Conservation (phyloP, 2,329 filamentous ascomycete genomes). For the Ophiostoma pallidulum region DNA sequence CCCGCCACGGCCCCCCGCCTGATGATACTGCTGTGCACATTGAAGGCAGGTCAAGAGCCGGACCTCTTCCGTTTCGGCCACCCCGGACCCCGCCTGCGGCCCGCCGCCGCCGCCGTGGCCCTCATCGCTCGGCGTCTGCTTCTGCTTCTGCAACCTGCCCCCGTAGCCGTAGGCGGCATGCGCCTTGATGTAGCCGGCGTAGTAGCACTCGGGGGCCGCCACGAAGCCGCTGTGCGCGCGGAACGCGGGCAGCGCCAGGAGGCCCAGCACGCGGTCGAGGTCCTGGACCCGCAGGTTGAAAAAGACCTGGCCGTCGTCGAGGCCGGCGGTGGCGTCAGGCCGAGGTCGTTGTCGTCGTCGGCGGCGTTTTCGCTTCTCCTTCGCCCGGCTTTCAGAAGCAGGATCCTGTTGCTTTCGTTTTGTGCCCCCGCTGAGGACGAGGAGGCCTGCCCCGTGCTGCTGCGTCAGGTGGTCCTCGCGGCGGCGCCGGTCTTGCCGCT, state of each 20-base stretch:
- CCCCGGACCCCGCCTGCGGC: too few relatives aligned
- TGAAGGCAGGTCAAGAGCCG: neutral
- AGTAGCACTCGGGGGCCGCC: slow-evolving; percentile 10
- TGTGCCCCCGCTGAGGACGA: neutral
- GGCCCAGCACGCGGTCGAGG: slow-evolving; percentile 6
- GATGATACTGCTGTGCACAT: slow-evolving; percentile 1
- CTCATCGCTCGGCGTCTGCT: too few relatives aligned
- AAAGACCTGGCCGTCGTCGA: slow-evolving; percentile 9
- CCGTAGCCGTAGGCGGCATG: slow-evolving; percentile 4
- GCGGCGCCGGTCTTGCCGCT: neutral
- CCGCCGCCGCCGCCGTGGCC: neutral
- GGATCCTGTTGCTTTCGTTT: neutral
- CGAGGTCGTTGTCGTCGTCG: neutral
- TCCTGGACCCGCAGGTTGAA: slow-evolving; percentile 10
- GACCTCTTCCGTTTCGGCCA: neutral
- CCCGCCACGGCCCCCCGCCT: neutral
- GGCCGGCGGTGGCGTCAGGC: too few relatives aligned
- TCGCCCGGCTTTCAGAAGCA: too few relatives aligned
- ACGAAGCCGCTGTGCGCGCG: neutral
- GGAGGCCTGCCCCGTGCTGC: too few relatives aligned
- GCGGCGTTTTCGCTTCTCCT: neutral
- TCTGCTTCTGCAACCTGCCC: too few relatives aligned
- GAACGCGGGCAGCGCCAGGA: slow-evolving; percentile 1
- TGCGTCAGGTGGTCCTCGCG: slow-evolving; percentile 1
- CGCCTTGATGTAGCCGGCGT: slow-evolving; percentile 5